Percentiles rank a stretch among this genome's conserved stretches.
phyloP scores from a whole-genome alignment of 345 rosid genomes.

The Rubroshorea leprosula region DNA sequence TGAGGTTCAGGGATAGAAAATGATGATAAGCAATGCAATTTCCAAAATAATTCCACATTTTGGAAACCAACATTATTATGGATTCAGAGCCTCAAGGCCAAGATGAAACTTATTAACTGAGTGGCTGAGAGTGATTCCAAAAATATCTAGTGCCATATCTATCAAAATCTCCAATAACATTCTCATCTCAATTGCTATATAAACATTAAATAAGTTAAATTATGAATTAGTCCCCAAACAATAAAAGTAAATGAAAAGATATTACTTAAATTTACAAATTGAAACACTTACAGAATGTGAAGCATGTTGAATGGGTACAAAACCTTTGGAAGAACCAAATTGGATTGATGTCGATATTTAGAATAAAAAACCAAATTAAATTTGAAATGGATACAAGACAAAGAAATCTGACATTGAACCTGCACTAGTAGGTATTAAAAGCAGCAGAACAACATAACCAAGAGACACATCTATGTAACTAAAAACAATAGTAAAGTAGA shows the following conservation, averaged over 20 bases:
- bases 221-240: neutral
- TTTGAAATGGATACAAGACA: too few species aligned
- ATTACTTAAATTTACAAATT: neutral
- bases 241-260: neutral
- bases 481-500: slow-evolving; percentile 5
- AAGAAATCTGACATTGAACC: neutral
- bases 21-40: too few species aligned
- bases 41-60: too few species aligned
- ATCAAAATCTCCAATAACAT: slow-evolving; percentile 22
- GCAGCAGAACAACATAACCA: neutral
- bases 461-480: neutral
- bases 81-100: neutral
- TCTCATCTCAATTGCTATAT: slow-evolving; percentile 24
- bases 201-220: neutral
- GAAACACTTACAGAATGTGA: slow-evolving; percentile 47
- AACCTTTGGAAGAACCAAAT: slow-evolving; percentile 39
- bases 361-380: neutral
- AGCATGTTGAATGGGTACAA: slow-evolving; percentile 38
- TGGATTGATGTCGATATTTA: neutral
- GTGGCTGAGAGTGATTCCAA: slow-evolving; percentile 9
- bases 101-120: slow-evolving; percentile 13
- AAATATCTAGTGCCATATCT: neutral
- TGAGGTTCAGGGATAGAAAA: too few species aligned
- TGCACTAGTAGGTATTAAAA: neutral
- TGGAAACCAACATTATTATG: too few species aligned